Evolutionary conservation across 805 yeast species (phyloP).

Genomic region (Kodamaea lidongshanica): DNA sequence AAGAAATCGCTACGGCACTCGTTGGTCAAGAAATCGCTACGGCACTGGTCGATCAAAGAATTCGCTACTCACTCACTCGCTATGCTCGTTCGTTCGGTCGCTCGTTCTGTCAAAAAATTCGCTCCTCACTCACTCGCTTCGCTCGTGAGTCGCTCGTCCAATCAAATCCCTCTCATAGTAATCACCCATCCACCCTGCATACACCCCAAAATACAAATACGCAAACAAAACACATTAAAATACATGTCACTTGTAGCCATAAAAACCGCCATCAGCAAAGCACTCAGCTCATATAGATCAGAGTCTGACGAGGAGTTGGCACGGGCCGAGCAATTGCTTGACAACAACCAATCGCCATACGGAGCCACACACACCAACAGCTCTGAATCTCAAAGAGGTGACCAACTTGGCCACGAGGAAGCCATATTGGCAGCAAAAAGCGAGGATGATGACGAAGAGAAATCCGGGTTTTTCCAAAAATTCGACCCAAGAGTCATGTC

Average conservation of each 20-base stretch:
- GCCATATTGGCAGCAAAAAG: conserved; percentile 26
- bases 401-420: conserved; percentile 32
- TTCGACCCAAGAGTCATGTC: conserved; percentile 91
- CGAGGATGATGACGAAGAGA: conserved; percentile 22
- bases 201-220: background rate
- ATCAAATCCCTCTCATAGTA: background rate
- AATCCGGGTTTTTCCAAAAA: conserved; percentile 39
- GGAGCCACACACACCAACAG: conserved; percentile 27
- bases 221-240: conserved; percentile 1
- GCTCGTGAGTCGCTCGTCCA: too few relatives aligned
- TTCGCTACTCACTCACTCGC: too few relatives aligned
- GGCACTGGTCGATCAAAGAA: too few relatives aligned
- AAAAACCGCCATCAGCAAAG: conserved; percentile 29
- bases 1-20: too few relatives aligned
- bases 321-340: conserved; percentile 26
- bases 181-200: too few relatives aligned
- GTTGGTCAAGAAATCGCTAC: too few relatives aligned
- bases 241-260: conserved; percentile 28
- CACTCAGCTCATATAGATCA: conserved; percentile 17
- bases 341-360: conserved; percentile 30
- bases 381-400: conserved; percentile 33
- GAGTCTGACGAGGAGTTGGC: conserved; percentile 27
- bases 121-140: too few relatives aligned
- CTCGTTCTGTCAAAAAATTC: too few relatives aligned
- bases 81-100: too few relatives aligned